A percentile compares a stretch with the other conserved stretches of the same genome.
Evolutionary conservation across 768 basidiomycete genomes (phyloP).

Genomic region (Mycena sanguinolenta): DNA sequence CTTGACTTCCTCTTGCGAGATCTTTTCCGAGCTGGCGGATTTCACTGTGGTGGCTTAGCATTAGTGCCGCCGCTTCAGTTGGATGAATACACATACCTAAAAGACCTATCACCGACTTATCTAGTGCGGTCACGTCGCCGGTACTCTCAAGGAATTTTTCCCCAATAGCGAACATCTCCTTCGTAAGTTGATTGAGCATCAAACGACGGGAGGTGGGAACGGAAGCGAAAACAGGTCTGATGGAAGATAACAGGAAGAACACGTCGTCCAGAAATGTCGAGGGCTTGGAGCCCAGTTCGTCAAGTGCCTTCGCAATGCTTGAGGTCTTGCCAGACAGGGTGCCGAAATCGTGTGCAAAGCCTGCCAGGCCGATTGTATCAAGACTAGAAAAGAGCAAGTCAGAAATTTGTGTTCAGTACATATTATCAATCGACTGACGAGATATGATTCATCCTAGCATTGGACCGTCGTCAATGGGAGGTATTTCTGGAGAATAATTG

Average conservation of each 20-base stretch:
- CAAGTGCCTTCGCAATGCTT: background rate
- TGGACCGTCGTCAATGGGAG: no score
- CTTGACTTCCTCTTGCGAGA: constrained; percentile 20
- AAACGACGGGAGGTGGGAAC: background rate
- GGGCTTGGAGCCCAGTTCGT: constrained; percentile 6
- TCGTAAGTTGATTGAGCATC: background rate
- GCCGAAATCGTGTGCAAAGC: constrained; percentile 23
- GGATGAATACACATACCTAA: background rate
- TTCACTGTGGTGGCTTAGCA: background rate
- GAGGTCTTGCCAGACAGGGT: constrained; percentile 15
- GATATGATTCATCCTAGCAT: constrained; percentile 22
- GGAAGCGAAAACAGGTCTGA: background rate
- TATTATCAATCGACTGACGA: background rate
- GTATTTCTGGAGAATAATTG: no score
- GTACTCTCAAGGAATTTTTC: constrained; percentile 6
- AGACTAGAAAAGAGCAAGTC: background rate
- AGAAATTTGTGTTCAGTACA: background rate
- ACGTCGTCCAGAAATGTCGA: background rate
- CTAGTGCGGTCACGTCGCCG: background rate
- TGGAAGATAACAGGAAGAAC: background rate
- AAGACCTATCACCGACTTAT: constrained; percentile 17
- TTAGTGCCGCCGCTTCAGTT: background rate
- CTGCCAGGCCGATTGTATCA: constrained; percentile 20
- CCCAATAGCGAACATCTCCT: constrained; percentile 5
- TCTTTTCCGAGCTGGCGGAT: constrained; percentile 3